These are phyloP conservation scores for Triticum aestivum DNA, from an alignment of 176 grass and related monocot genomes.

Conservation along the genomic window IWGSC_CS_RefSeq_v2.1 NC_057812.1:198951106-198951605, in stretches of 20 bases:
- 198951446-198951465: constrained; percentile 47
- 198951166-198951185: constrained; percentile 28
- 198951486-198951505: constrained; percentile 70
- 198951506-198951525: constrained; percentile 52
- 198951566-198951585: constrained; percentile 52
- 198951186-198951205: constrained; percentile 36
- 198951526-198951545: constrained; percentile 40
- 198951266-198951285: constrained; percentile 40
- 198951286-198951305: constrained; percentile 84
- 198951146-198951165: constrained; percentile 2
- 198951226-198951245: constrained; percentile 24
- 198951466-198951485: constrained; percentile 53
- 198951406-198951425: constrained; percentile 78
- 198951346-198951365: constrained; percentile 68
- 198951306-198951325: constrained; percentile 61
- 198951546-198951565: constrained; percentile 40
- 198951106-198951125: constrained; percentile 12
- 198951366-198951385: constrained; percentile 38
- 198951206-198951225: constrained; percentile 34
- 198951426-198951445: constrained; percentile 61
- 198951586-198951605: constrained; percentile 40
- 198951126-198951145: background rate
- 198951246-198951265: constrained; percentile 33
- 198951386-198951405: constrained; percentile 65
- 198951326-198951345: constrained; percentile 49